Evolutionary conservation across 768 basidiomycete genomes (phyloP).

Genomic region (Dacryopinax primogenitus): DNA sequence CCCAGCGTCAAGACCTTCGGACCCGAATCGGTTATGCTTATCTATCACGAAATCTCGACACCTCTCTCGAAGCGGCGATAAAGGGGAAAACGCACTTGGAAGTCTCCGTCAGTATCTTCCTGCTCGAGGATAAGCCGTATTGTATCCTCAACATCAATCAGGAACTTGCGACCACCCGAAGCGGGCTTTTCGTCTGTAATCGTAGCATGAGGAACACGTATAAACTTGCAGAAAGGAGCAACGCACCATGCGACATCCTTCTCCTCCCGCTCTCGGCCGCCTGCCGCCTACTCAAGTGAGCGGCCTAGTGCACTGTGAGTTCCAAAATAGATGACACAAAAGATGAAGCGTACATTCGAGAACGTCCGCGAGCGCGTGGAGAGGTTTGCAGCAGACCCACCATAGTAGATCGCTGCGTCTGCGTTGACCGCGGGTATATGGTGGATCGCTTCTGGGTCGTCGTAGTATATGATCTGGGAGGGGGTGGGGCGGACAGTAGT

Average conservation of each 20-base stretch:
- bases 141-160: conserved; percentile 97
- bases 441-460: conserved; percentile 10
- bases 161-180: conserved; percentile 60
- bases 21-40: conserved; percentile 89
- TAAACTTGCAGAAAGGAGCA: background rate
- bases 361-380: conserved; percentile 78
- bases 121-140: conserved; percentile 92
- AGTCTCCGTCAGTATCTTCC: conserved; percentile 94
- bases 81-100: conserved; percentile 46
- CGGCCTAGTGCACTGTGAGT: background rate
- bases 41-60: conserved; percentile 30
- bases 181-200: conserved; percentile 64
- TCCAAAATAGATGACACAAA: conserved; percentile 10
- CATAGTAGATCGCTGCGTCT: conserved; percentile 74
- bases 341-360: conserved; percentile 50
- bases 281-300: conserved; percentile 22
- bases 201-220: conserved; percentile 1
- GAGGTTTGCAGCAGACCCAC: conserved; percentile 46
- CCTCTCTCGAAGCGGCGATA: background rate
- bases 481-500: background rate
- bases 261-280: conserved; percentile 61
- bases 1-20: conserved; percentile 93
- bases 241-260: conserved; percentile 65
- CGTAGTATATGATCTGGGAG: conserved; percentile 16
- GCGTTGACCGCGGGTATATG: conserved; percentile 34